A percentile compares a stretch with the other conserved stretches of the same genome.
These are phyloP conservation scores for Herpotrichia juniperi DNA, from an alignment of 2,329 filamentous ascomycete genomes.

Conservation along the genomic window DNA sequence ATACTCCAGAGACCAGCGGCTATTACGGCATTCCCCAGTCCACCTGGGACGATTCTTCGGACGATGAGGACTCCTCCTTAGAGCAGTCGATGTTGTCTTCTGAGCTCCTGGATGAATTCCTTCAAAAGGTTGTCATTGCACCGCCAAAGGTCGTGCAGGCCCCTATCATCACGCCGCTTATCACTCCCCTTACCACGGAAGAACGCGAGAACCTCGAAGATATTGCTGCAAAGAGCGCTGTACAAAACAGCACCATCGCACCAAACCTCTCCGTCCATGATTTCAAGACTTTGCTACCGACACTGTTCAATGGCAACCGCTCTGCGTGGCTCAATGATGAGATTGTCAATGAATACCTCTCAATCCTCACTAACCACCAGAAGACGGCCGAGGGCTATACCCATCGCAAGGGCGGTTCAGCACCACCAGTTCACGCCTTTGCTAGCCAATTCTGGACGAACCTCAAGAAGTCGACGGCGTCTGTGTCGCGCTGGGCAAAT, in stretches of 20 bases:
- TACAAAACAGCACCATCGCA: conserved; percentile 12
- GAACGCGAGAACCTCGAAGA: conserved; percentile 22
- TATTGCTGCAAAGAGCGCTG: neutral
- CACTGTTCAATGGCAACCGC: conserved; percentile 46
- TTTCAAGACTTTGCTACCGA: conserved; percentile 63
- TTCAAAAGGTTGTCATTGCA: no score
- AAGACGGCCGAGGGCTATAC: conserved; percentile 65
- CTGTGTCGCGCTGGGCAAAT: conserved; percentile 56
- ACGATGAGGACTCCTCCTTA: no score
- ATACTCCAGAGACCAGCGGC: no score
- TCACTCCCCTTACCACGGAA: no score
- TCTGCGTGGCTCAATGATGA: conserved; percentile 77
- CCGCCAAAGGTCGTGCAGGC: no score
- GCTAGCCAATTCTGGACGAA: conserved; percentile 70
- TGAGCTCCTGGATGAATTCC: no score
- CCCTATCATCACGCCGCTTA: no score
- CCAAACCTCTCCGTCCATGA: conserved; percentile 59
- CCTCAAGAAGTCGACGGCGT: conserved; percentile 44
- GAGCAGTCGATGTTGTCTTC: no score
- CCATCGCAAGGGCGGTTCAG: conserved; percentile 56
- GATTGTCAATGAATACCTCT: conserved; percentile 71
- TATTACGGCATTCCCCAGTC: no score
- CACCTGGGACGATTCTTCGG: no score
- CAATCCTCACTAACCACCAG: conserved; percentile 64
- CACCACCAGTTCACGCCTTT: conserved; percentile 67